Evolutionary conservation across 2,329 filamentous ascomycete species (phyloP).

Genomic region (Mycosphaerella arachidis): DNA sequence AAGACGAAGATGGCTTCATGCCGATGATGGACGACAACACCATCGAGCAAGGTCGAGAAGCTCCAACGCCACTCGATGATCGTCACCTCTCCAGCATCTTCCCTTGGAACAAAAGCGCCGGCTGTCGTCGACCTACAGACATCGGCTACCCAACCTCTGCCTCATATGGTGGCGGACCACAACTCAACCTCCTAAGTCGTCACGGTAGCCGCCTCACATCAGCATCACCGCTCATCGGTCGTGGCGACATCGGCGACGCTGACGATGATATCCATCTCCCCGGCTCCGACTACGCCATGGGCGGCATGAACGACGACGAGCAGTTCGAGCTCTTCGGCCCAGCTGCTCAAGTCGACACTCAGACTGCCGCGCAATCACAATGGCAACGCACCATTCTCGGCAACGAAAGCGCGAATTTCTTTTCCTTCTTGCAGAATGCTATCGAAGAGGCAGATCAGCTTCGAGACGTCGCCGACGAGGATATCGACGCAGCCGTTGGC

Average conservation of each 20-base stretch:
- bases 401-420: conserved; percentile 58
- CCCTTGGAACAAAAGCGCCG: conserved; percentile 58
- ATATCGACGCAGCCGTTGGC: conserved; percentile 25
- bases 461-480: conserved; percentile 27
- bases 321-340: conserved; percentile 46
- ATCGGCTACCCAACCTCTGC: conserved; percentile 28
- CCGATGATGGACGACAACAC: conserved; percentile 36
- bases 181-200: conserved; percentile 34
- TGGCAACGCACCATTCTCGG: conserved; percentile 53
- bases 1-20: conserved; percentile 14
- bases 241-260: conserved; percentile 25
- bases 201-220: conserved; percentile 53
- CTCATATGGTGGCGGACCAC: conserved; percentile 28
- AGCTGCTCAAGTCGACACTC: conserved; percentile 46
- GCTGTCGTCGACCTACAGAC: conserved; percentile 40
- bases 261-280: conserved; percentile 18
- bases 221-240: conserved; percentile 58
- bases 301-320: conserved; percentile 25
- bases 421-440: conserved; percentile 52
- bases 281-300: conserved; percentile 10
- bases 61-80: conserved; percentile 61
- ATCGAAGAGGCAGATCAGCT: conserved; percentile 34
- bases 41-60: conserved; percentile 67
- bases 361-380: conserved; percentile 45
- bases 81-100: conserved; percentile 54